These are phyloP conservation scores for Globisporangium middletonii DNA, from an alignment of 352 stramenopile genomes.

Conservation along the genomic window DNA sequence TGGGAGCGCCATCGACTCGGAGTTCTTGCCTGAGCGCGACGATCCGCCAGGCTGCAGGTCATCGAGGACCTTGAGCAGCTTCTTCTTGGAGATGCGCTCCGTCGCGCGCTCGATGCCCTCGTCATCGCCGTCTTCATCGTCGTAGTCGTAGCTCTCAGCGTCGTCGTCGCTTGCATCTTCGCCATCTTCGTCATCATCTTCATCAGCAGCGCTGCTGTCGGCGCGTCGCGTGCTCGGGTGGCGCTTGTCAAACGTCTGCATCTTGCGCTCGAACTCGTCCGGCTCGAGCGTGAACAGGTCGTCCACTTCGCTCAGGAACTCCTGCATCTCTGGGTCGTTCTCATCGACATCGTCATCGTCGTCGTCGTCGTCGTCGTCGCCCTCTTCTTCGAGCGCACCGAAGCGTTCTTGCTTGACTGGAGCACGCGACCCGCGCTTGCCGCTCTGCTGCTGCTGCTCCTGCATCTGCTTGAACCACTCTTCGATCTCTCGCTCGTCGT, in stretches of 20 bases:
- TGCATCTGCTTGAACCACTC: slow-evolving; percentile 48
- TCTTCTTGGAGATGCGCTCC: slow-evolving; percentile 65
- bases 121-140: slow-evolving; percentile 19
- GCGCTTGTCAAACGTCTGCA: slow-evolving; percentile 40
- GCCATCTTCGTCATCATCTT: slow-evolving; percentile 9
- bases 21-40: slow-evolving; percentile 29
- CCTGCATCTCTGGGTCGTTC: slow-evolving; percentile 46
- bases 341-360: slow-evolving; percentile 21
- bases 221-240: slow-evolving; percentile 19
- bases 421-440: slow-evolving; percentile 14
- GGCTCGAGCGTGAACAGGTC: slow-evolving; percentile 57
- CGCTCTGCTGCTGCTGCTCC: slow-evolving; percentile 15
- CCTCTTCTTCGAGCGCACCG: slow-evolving; percentile 17
- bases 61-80: slow-evolving; percentile 61
- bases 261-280: slow-evolving; percentile 57
- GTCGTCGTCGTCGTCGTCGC: slow-evolving; percentile 13
- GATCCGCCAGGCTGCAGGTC: slow-evolving; percentile 40
- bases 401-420: slow-evolving; percentile 28
- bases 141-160: slow-evolving; percentile 17
- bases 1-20: slow-evolving; percentile 34
- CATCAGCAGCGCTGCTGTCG: background rate
- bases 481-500: slow-evolving; percentile 32
- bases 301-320: slow-evolving; percentile 69
- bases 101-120: slow-evolving; percentile 55
- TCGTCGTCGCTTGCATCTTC: slow-evolving; percentile 9